Percentiles rank a stretch among this genome's conserved stretches.
These are phyloP conservation scores for Hygrocybe punicea DNA, from an alignment of 768 basidiomycete species.

Conservation along the genomic window DNA sequence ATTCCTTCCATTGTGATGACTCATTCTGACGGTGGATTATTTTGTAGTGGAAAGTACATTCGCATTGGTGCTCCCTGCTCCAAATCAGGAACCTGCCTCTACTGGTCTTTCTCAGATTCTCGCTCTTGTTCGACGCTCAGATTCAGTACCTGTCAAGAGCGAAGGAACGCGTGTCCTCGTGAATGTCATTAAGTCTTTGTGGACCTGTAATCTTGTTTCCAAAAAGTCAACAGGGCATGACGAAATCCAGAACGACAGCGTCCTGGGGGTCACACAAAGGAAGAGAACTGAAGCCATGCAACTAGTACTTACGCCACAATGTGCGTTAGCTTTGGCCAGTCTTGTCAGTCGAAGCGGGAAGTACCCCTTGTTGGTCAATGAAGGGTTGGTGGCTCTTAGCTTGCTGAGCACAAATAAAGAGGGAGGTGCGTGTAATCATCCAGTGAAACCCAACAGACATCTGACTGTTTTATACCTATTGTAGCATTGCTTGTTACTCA, in stretches of 20 bases:
- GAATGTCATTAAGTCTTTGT: conserved; percentile 78
- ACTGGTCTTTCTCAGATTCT: conserved; percentile 69
- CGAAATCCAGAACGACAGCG: conserved; percentile 22
- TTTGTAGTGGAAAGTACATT: conserved; percentile 44
- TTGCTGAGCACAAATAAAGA: conserved; percentile 62
- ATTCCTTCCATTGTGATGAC: background rate
- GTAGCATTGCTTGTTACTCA: conserved; percentile 62
- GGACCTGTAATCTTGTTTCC: conserved; percentile 48
- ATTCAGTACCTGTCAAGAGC: conserved; percentile 78
- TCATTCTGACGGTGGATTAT: background rate
- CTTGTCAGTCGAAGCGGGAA: conserved; percentile 74
- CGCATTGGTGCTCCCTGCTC: conserved; percentile 49
- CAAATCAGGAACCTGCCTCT: conserved; percentile 25
- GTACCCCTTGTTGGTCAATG: conserved; percentile 84
- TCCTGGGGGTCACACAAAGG: conserved; percentile 43
- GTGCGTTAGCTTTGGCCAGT: conserved; percentile 59
- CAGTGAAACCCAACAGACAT: background rate
- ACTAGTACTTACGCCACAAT: conserved; percentile 49
- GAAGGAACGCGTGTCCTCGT: conserved; percentile 89
- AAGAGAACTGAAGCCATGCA: conserved; percentile 54
- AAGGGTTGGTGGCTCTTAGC: conserved; percentile 80
- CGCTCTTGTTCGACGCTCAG: conserved; percentile 70
- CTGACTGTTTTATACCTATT: background rate
- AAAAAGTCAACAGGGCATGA: conserved; percentile 16
- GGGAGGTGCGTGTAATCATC: conserved; percentile 53